Base-by-base conservation (phyloP, 257 asterid genomes). In the Nicotiana tabacum region DNA sequence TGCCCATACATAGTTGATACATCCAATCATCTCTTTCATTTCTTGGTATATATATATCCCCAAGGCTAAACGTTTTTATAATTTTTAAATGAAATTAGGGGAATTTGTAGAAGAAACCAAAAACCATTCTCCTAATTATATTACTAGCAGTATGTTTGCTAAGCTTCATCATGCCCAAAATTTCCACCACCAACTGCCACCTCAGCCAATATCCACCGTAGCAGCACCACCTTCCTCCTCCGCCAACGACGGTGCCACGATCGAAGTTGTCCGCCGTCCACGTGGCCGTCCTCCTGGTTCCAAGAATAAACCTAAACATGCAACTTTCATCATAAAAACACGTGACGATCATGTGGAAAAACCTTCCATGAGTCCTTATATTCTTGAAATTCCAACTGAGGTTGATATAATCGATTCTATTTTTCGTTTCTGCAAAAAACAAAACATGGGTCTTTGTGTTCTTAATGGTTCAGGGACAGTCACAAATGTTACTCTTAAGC, bases 201-300 rank as follows among this genome's bases (percentile, higher is more conserved):
- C 84, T 3, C 83, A 33, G 30, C 77, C 61, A 81, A 30, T 80
- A 77, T 3, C 85, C 80, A 77, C 82, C 60, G 62, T 85, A 35
- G 9, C 29, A 0, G 57, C 48, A 17, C 15, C 32, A 32, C 17
- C 67, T 9, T 62, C 62, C 2, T 82, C 87, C 58, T 58, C 88
- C 3, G 69, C 81, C 53, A 69, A 81, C 83, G 98, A 91, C 76
- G 97, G 95, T n/a, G 92, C 95, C 27, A 76, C 90, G 62, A 93
- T 93, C 18, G 98, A 93, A 27, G 91, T 91, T 12, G 85, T 84
- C 72, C 98, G 98, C 39, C 94, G 97, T 56, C 93, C 98, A 16
- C 95, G 97, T 0, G 97, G 97, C 46, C 90, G 97, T 5, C 97
- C 97, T 0, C 95, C 95, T 0, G 97, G 97, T 2, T 92, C 97